Base-by-base conservation (phyloP, 805 yeast species). In the Metschnikowia vanudenii region DNA sequence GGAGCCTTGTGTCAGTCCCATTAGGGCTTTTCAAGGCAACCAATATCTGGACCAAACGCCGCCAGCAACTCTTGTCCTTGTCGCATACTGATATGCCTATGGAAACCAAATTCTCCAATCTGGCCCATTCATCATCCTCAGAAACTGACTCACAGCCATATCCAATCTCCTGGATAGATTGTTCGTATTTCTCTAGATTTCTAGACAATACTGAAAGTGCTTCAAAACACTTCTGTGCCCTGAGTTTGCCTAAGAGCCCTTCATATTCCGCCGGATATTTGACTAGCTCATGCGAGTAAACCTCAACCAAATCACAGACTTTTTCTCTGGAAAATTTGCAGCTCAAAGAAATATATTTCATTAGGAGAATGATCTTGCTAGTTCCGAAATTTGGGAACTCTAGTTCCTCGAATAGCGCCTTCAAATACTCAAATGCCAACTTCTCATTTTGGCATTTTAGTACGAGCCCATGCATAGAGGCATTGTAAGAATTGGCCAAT, bases 391-490 rank as follows among this genome's bases (percentile, higher is more conserved):
- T 14, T 3, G 39, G 41, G 16, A 18, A 3, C 4, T 37, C 44
- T n/a, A 18, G 13, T 11, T 34, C 43, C 16, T 18, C 30, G 49
- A 68, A 64, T n/a, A 75, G 50, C 1, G 53, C 40, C 1, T 49
- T 49, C 33, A 76, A 55, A 50, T 75, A 78, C 24, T 55, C 45
- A 48, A 50, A 74, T 5, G 64, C 22, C 7, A 29, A 14, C 28
- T 33, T 14, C 0, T 35, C 45, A 37, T 62, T 67, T 10, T 62
- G 41, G 19, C 69, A 50, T 1, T 56, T 45, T 30, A 79, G 54
- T 1, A 73, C 62, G 40, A 66, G 62, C 1, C 47, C 39, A 54
- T 79, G 80, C 31, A 80, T 49, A 1, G 53, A 47, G 0, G 79
- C 78, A 40, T 64, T 57, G 51, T 68, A 61, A 13, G 54, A 55